A percentile compares a stretch with the other conserved stretches of the same genome.
phyloP scores from a whole-genome alignment of 2,329 filamentous ascomycete species.

The Penicillium italicum region DNA sequence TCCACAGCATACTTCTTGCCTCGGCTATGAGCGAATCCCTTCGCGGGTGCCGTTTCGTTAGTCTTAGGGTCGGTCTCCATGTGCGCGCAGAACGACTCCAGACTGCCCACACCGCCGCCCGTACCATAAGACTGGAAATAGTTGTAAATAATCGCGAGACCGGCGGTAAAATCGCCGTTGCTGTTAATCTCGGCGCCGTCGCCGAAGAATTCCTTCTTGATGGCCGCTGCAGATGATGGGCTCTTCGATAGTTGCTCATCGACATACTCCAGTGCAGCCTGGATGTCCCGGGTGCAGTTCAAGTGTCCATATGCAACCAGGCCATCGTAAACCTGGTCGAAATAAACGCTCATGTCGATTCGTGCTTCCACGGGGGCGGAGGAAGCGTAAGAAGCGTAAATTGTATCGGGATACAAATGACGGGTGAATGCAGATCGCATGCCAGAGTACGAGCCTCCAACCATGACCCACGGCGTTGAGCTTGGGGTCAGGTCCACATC shows the following conservation, averaged over 20 bases:
- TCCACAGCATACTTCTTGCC: constrained; percentile 43
- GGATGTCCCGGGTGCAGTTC: constrained; percentile 51
- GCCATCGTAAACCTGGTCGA: constrained; percentile 48
- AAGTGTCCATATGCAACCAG: constrained; percentile 49
- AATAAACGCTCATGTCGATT: constrained; percentile 52
- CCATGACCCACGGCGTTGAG: constrained; percentile 45
- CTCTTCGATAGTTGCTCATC: constrained; percentile 44
- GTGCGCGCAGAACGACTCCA: constrained; percentile 47
- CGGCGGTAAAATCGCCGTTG: constrained; percentile 48
- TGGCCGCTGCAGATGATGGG: constrained; percentile 30
- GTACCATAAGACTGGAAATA: constrained; percentile 47
- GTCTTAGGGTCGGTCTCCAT: constrained; percentile 44
- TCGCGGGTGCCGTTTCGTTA: constrained; percentile 34
- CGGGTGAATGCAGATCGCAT: constrained; percentile 45
- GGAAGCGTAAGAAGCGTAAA: constrained; percentile 41
- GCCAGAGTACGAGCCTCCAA: constrained; percentile 48
- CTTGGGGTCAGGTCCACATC: constrained; percentile 39
- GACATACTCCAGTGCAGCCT: constrained; percentile 49
- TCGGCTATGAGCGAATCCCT: constrained; percentile 42
- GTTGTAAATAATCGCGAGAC: constrained; percentile 40
- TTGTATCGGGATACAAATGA: constrained; percentile 42
- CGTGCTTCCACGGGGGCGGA: constrained; percentile 47
- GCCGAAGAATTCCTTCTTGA: constrained; percentile 51
- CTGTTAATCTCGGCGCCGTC: constrained; percentile 45
- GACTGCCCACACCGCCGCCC: constrained; percentile 31